These are phyloP conservation scores for Candolleomyces eurysporus DNA, from an alignment of 768 basidiomycete species.

Conservation along the genomic window DNA sequence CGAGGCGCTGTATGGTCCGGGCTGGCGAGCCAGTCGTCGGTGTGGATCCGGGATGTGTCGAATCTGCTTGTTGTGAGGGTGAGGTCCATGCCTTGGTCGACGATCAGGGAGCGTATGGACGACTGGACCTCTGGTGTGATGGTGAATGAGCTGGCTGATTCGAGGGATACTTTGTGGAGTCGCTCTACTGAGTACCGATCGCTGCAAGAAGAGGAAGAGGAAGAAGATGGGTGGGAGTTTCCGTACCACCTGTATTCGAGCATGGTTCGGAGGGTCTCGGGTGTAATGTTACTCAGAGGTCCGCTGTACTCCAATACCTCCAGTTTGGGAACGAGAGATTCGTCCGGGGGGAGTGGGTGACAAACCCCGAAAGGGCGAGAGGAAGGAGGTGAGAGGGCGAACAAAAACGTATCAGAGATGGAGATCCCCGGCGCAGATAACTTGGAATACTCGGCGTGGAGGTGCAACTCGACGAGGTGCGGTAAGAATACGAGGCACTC, in stretches of 20 bases:
- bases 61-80: neutral
- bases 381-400: neutral
- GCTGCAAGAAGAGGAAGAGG: neutral
- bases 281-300: neutral
- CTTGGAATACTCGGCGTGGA: slow-evolving; percentile 6
- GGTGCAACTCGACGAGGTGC: neutral
- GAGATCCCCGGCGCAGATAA: neutral
- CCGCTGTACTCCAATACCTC: neutral
- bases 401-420: neutral
- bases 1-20: neutral
- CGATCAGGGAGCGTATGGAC: too few species aligned
- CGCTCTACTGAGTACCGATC: neutral
- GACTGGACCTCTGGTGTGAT: neutral
- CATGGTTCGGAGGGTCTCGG: neutral
- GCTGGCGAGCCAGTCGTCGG: neutral
- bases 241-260: neutral
- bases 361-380: neutral
- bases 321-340: neutral
- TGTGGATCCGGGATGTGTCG: neutral
- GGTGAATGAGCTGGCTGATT: neutral
- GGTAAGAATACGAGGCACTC: neutral
- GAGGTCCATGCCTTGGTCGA: neutral
- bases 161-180: neutral
- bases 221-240: neutral
- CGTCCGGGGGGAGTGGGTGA: neutral